phyloP scores from a whole-genome alignment of 2,329 filamentous ascomycete genomes.

The Simplicillium aogashimaense region DNA sequence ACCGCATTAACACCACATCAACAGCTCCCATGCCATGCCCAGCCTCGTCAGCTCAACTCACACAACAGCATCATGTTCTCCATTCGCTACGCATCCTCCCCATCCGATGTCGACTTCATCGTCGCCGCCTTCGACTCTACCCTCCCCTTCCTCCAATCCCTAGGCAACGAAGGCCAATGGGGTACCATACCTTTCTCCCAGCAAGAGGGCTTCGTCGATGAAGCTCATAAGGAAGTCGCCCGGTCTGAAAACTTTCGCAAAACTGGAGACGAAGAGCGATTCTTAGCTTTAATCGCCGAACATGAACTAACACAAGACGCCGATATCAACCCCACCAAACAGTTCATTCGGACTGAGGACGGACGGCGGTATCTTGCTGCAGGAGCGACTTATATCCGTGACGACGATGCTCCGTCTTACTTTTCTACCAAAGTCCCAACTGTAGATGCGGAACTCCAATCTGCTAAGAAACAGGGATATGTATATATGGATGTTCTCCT shows the following conservation, averaged over 20 bases:
- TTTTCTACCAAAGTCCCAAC: too few relatives aligned
- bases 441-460: too few relatives aligned
- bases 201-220: conserved; percentile 12
- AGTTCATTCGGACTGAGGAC: not conserved
- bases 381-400: not conserved
- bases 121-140: conserved; percentile 18
- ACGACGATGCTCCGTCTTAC: too few relatives aligned
- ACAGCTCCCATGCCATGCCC: too few relatives aligned
- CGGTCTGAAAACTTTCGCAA: conserved; percentile 14
- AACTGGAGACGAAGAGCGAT: conserved; percentile 11
- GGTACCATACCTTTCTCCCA: conserved; percentile 14
- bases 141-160: conserved; percentile 15
- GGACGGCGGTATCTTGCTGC: conserved; percentile 2
- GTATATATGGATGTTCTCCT: too few relatives aligned
- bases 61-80: conserved; percentile 11
- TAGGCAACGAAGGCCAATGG: conserved; percentile 18
- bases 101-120: conserved; percentile 18
- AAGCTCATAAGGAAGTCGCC: conserved; percentile 10
- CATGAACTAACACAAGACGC: not conserved
- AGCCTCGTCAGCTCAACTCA: conserved; percentile 6
- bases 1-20: too few relatives aligned
- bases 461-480: too few relatives aligned
- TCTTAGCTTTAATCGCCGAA: conserved; percentile 18
- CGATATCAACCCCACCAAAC: conserved; percentile 6
- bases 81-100: conserved; percentile 13